phyloP scores from a whole-genome alignment of 495 filamentous ascomycete species.

The Geopyxis carbonaria region DNA sequence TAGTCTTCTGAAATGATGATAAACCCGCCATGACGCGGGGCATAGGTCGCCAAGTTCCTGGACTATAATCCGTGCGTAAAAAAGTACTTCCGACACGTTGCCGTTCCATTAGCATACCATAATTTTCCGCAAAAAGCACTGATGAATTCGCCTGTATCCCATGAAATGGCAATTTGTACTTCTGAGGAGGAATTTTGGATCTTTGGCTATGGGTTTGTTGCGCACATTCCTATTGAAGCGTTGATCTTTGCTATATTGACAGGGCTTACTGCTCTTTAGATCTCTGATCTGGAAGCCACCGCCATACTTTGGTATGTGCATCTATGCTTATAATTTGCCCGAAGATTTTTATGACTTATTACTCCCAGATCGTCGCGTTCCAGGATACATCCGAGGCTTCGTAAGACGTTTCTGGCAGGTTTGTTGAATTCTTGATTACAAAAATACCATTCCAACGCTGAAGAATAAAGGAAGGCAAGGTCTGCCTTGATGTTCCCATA shows the following conservation, averaged over 20 bases:
- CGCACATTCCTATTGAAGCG: background rate
- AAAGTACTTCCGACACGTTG: too few species aligned
- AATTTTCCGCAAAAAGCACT: too few species aligned
- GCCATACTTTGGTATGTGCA: slow-evolving; percentile 64
- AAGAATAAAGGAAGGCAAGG: slow-evolving; percentile 24
- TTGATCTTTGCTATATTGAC: slow-evolving; percentile 3
- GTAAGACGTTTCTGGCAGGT: slow-evolving; percentile 98
- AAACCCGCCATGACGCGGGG: too few species aligned
- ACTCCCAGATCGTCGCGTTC: slow-evolving; percentile 20
- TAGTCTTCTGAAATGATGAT: too few species aligned
- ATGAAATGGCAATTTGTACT: too few species aligned
- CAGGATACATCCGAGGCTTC: slow-evolving; percentile 72
- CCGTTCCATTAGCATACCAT: too few species aligned
- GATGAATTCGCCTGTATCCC: too few species aligned
- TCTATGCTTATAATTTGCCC: background rate
- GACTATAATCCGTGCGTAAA: too few species aligned
- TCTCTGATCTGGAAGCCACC: slow-evolving; percentile 98
- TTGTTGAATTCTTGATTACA: slow-evolving; percentile 14
- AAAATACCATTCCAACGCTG: slow-evolving; percentile 12
- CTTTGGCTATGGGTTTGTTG: slow-evolving; percentile 72
- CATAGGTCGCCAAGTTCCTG: too few species aligned
- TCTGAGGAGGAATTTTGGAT: slow-evolving; percentile 55
- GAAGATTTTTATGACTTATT: background rate
- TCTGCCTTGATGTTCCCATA: slow-evolving; percentile 20
- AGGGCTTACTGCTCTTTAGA: slow-evolving; percentile 33